Conservation (phyloP, 2,329 filamentous ascomycete species). For the Geosmithia morbida region DNA sequence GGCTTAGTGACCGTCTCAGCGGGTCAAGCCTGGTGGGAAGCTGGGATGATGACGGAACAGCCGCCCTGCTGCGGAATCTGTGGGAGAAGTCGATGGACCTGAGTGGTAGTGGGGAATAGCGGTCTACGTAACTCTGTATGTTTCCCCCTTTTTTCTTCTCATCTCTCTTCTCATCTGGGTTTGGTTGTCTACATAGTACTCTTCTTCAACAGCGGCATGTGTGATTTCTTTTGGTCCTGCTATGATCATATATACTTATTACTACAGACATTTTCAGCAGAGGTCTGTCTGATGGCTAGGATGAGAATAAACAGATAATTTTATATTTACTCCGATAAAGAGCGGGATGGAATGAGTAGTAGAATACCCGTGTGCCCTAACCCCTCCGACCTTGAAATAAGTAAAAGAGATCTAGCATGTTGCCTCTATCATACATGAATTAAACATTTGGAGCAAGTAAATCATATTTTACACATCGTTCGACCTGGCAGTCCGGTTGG, state of each 20-base stretch:
- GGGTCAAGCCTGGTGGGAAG: constrained; percentile 33
- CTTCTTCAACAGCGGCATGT: no score
- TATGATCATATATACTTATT: no score
- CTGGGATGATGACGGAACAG: constrained; percentile 34
- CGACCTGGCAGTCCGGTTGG: constrained; percentile 39
- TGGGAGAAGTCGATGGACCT: constrained; percentile 49
- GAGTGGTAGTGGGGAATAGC: constrained; percentile 26
- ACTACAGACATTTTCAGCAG: no score
- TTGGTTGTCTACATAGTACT: background rate
- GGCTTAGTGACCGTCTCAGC: constrained; percentile 28
- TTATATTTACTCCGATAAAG: no score
- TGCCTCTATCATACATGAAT: constrained; percentile 2
- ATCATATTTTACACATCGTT: constrained; percentile 84
- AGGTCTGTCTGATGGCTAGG: no score
- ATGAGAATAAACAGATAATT: no score
- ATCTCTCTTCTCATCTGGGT: background rate
- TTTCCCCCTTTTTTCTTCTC: background rate
- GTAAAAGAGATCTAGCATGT: no score
- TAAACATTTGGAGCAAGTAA: constrained; percentile 76
- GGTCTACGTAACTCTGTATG: background rate
- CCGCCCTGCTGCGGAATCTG: constrained; percentile 37
- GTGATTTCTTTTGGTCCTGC: background rate
- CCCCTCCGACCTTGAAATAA: no score
- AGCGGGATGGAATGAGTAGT: no score
- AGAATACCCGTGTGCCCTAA: no score